phyloP scores from a whole-genome alignment of 768 basidiomycete species.

The Paxillus ammoniavirescens region DNA sequence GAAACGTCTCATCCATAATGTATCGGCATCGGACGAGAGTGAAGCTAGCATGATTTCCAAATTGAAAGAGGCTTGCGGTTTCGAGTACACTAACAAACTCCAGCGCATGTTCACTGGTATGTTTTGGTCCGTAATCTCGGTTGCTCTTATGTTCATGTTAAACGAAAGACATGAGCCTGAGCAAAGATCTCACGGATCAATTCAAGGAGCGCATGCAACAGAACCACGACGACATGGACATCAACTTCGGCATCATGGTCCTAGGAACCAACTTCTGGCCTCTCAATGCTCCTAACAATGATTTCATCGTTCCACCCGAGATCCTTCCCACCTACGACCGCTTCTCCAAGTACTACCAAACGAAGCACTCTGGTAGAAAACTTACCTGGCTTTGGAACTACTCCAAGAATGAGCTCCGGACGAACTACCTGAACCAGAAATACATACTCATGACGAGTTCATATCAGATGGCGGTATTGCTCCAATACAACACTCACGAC shows the following conservation, averaged over 20 bases:
- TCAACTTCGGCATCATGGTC: conserved; percentile 92
- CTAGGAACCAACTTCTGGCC: conserved; percentile 98
- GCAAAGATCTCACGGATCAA: conserved; percentile 91
- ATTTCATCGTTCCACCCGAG: conserved; percentile 87
- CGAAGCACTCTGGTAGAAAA: conserved; percentile 91
- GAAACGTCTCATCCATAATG: conserved; percentile 86
- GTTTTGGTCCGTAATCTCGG: conserved; percentile 7
- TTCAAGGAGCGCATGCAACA: conserved; percentile 94
- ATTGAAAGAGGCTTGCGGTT: conserved; percentile 93
- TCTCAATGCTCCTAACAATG: conserved; percentile 74
- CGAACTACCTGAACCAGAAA: conserved; percentile 90
- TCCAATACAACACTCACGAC: conserved; percentile 92
- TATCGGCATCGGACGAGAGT: conserved; percentile 93
- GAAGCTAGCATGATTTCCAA: conserved; percentile 99
- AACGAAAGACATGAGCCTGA: conserved; percentile 78
- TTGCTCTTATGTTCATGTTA: conserved; percentile 1
- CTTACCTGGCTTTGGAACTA: conserved; percentile 99
- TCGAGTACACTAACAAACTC: conserved; percentile 95
- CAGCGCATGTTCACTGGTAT: conserved; percentile 95
- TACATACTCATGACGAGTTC: conserved; percentile 95
- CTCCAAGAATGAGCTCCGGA: conserved; percentile 93
- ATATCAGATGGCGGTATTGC: conserved; percentile 92
- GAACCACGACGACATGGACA: conserved; percentile 80
- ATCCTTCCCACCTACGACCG: conserved; percentile 85
- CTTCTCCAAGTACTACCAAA: conserved; percentile 91